A percentile compares a stretch with the other conserved stretches of the same genome.
These are phyloP conservation scores for Actinidia chinensis DNA, from an alignment of 179 eudicot genomes.

Conservation along the genomic window DNA sequence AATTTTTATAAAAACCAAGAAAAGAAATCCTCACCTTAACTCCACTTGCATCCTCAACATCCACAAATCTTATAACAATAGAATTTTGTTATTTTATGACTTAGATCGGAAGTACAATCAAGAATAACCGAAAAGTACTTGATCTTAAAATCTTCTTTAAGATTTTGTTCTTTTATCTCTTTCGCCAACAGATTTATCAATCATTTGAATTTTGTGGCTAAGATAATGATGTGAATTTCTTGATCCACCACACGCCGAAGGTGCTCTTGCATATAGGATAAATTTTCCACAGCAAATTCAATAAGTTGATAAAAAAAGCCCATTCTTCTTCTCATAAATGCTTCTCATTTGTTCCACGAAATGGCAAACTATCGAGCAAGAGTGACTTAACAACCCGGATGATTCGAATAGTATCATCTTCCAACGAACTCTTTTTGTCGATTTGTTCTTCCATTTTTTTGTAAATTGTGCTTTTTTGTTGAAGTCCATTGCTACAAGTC, in stretches of 20 bases:
- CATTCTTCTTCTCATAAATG: conserved; percentile 15
- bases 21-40: not conserved
- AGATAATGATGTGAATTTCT: conserved; percentile 12
- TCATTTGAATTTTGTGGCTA: conserved; percentile 15
- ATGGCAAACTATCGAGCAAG: conserved; percentile 6
- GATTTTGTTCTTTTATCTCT: not conserved
- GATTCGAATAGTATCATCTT: not conserved
- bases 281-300: conserved; percentile 12
- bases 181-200: not conserved
- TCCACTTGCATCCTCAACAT: not conserved
- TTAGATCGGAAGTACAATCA: not conserved
- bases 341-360: conserved; percentile 15
- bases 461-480: not conserved
- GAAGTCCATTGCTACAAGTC: not conserved
- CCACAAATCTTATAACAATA: not conserved
- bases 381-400: not conserved
- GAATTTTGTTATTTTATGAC: not conserved
- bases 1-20: not conserved
- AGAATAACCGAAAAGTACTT: not conserved
- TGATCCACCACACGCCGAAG: not conserved
- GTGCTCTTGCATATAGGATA: conserved; percentile 6
- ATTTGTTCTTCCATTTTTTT: not conserved
- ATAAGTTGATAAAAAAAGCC: conserved; percentile 16
- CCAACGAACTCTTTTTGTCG: not conserved
- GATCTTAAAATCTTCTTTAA: not conserved